Percentiles rank a stretch among this genome's conserved stretches.
These are phyloP conservation scores for Arbutus unedo DNA, from an alignment of 148 eudicot species.

Conservation along the genomic window DNA sequence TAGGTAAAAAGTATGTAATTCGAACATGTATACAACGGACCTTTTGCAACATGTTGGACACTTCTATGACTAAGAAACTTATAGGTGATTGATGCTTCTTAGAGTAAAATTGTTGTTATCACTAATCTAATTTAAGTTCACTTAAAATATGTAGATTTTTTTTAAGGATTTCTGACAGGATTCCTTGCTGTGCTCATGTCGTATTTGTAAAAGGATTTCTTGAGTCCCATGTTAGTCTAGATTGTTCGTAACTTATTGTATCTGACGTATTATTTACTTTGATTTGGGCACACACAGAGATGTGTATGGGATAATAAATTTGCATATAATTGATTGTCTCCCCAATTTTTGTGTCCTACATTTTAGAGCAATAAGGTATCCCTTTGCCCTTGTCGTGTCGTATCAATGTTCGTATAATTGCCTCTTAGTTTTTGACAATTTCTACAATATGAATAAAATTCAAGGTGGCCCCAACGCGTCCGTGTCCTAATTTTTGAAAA, in stretches of 20 bases:
- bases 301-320: too few species aligned
- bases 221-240: not conserved
- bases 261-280: too few species aligned
- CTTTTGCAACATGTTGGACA: not conserved
- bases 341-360: not conserved
- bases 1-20: not conserved
- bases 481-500: not conserved
- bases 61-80: not conserved
- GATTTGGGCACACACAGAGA: not conserved
- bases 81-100: not conserved
- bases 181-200: not conserved
- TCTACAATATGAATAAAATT: not conserved
- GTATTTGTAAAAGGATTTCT: not conserved
- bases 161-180: not conserved
- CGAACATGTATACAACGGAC: not conserved
- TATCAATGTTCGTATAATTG: not conserved
- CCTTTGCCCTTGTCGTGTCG: not conserved
- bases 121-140: not conserved
- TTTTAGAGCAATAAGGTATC: not conserved
- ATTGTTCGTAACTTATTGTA: not conserved
- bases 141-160: not conserved
- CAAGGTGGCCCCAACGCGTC: not conserved
- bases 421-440: not conserved
- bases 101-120: not conserved
- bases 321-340: not conserved